Evolutionary conservation across 2,329 filamentous ascomycete species (phyloP), one percentile per base, ranked within the genome.

Genomic region (Talaromyces verruculosus): DNA sequence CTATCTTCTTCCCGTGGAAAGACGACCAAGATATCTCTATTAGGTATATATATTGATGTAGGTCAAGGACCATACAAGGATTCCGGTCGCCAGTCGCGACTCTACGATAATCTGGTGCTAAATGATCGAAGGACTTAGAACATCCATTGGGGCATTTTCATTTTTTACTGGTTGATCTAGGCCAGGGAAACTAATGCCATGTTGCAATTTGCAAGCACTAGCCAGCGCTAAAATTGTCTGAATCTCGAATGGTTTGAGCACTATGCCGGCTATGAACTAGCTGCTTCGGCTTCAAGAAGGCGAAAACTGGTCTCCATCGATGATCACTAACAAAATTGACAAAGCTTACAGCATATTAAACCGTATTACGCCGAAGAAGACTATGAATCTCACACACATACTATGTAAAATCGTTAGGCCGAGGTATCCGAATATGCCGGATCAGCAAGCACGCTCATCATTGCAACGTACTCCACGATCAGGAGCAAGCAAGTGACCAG

Each of bases 151-250:
- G 30, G 17, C n/a, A 35, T 35, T 4, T 19, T 13, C 49, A n/a
- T 33, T 10, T 19, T 22, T 15, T 7, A 15, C 49, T 30, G 7
- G 30, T 10, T 37, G 30, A 57, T 39, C 7, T 30, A 10, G n/a
- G 19, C 6, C 15, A 25, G 10, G 4, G n/a, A 22, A 37, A 57
- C 19, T 39, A 57, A 55, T 25, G 53, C n/a, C 10, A 35, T 37
- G 53, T 57, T 57, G 11, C 53, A 57, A 57, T 37, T n/a, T 25
- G 30, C 53, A 25, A 37, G 33, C n/a, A 37, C 53, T 39, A 57
- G 33, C 17, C 33, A 37, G n/a, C 30, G n/a, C 53, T 57, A 57
- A 57, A 33, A 22, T 22, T 22, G 30, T 22, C 30, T 55, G 51
- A 55, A 55, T 37, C 51, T 55, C 17, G 51, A 19, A 55, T 35